A percentile compares a stretch with the other conserved stretches of the same genome.
Evolutionary conservation across 495 filamentous ascomycete genomes (phyloP).

Genomic region (Glutinoglossum americanum): DNA sequence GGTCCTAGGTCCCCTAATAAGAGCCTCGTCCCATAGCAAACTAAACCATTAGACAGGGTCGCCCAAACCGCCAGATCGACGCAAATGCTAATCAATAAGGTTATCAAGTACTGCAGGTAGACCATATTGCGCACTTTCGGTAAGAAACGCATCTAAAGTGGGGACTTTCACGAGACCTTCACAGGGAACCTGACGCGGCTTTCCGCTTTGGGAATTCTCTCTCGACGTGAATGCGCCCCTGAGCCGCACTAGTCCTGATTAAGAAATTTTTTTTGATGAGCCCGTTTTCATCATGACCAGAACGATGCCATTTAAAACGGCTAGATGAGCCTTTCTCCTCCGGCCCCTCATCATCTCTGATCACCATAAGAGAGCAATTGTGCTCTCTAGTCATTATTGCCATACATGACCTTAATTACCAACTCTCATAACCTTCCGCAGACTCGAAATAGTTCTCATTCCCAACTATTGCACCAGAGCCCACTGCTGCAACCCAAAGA

Average conservation of each 20-base stretch:
- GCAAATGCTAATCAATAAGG: too few species aligned
- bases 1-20: too few species aligned
- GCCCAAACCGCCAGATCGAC: too few species aligned
- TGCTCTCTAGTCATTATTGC: neutral
- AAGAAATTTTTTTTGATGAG: neutral
- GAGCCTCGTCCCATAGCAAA: too few species aligned
- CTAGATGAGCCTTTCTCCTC: neutral
- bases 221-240: neutral
- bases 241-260: neutral
- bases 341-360: neutral
- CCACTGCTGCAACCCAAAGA: slow-evolving; percentile 34
- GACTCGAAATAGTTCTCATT: neutral
- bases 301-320: neutral
- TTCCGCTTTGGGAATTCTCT: too few species aligned
- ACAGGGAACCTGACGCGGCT: too few species aligned
- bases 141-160: too few species aligned
- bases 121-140: too few species aligned
- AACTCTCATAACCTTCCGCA: neutral
- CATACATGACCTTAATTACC: slow-evolving; percentile 2
- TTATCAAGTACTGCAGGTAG: too few species aligned
- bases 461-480: neutral
- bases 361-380: neutral
- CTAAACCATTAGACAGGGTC: too few species aligned
- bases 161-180: too few species aligned
- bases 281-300: neutral